A percentile compares a stretch with the other conserved stretches of the same genome.
Evolutionary conservation across 1,284 basidiomycete species (phyloP).

Genomic region (Ustilago trichophora): DNA sequence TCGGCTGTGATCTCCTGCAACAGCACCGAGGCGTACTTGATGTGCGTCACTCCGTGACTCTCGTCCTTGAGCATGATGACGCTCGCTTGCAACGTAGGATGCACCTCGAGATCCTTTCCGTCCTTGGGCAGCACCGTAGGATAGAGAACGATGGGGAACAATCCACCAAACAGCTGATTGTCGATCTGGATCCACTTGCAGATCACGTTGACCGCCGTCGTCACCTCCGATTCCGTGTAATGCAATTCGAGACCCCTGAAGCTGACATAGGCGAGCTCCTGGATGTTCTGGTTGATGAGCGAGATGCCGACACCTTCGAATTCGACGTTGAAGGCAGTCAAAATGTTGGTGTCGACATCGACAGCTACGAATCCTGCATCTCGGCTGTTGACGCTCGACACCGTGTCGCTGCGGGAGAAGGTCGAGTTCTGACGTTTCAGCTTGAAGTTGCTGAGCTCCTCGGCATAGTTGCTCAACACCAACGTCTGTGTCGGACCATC

Average conservation of each 20-base stretch:
- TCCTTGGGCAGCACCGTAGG: constrained; percentile 90
- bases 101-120: constrained; percentile 77
- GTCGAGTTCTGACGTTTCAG: constrained; percentile 73
- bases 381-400: constrained; percentile 74
- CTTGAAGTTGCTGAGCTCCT: constrained; percentile 88
- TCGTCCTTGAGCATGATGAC: constrained; percentile 87
- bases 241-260: constrained; percentile 83
- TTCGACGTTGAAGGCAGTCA: constrained; percentile 77
- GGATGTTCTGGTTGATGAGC: constrained; percentile 84
- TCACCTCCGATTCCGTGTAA: constrained; percentile 82
- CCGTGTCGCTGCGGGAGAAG: constrained; percentile 76
- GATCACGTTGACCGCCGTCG: constrained; percentile 83
- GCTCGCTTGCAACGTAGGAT: constrained; percentile 89
- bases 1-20: constrained; percentile 95
- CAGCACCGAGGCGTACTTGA: constrained; percentile 95
- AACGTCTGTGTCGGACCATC: constrained; percentile 87
- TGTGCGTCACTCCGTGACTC: constrained; percentile 89
- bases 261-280: constrained; percentile 90
- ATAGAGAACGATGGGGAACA: constrained; percentile 95
- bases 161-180: constrained; percentile 94
- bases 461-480: constrained; percentile 85
- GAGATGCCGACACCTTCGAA: constrained; percentile 93
- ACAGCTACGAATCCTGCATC: constrained; percentile 80
- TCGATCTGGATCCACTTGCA: constrained; percentile 87
- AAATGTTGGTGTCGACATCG: constrained; percentile 76